Base-by-base conservation (phyloP, 257 asterid species). In the Mentha longifolia region DNA sequence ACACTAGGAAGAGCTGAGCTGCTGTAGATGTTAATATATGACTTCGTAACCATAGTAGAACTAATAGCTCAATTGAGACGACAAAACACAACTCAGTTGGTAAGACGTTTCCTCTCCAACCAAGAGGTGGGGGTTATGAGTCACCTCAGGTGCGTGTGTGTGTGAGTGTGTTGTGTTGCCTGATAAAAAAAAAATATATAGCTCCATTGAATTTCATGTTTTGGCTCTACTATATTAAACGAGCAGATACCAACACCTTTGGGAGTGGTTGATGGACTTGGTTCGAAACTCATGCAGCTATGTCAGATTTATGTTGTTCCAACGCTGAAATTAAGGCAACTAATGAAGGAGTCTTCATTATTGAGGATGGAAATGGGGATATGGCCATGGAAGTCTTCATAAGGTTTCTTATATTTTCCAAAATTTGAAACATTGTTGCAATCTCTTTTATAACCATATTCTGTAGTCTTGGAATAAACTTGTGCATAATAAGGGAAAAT, bases 331-430 rank as follows among this genome's bases (percentile, higher is more conserved):
- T 82, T 93, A 90, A 89, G 98, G 77, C 71, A 76, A 49, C 84
- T 91, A 67, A 93, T 89, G 96, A 94, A 85, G 97, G 91, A 78
- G 98, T 91, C 79, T 85, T 94, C 54, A 86, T 94, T 65, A 96
- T 94, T 63, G 97, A 93, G 77, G 98, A 93, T 76, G 97, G 91
- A 78, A 93, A 93, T 86, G 98, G 98, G 70, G 91, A 93, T 80
- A 93, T 93, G 63, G 98, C 72, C 96, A 78, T 93, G 98, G 91
- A 91, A 80, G 97, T 91, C 74, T 94, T 61, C 89, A 94, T 74
- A 94, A 94, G 98, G 98, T 93, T 63, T 46, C 61, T 25, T 31
- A 14, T 56, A 71, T 54, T 71, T 62, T 57, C 50, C 49, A 35
- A 28, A 25, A 37, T 66, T 59, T 56, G 1, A 65, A 46, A 51